Conservation (phyloP, 208 protist genomes). For the Trypanosoma theileri region DNA sequence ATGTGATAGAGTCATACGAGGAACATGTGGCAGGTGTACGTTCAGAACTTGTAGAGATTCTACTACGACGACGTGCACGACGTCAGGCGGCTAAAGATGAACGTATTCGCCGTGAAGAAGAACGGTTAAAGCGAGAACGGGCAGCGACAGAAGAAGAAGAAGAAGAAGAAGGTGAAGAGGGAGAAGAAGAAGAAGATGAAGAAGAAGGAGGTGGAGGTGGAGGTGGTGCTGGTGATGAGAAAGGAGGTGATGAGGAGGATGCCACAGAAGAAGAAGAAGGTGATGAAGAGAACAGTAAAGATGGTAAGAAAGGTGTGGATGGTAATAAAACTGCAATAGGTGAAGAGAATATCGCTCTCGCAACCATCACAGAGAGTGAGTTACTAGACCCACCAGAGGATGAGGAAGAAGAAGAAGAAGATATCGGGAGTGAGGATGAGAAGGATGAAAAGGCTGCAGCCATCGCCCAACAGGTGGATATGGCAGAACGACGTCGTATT, state of each 20-base stretch:
- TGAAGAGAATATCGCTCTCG: neutral
- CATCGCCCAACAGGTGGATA: constrained; percentile 34
- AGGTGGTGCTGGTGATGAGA: constrained; percentile 19
- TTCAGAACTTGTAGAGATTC: constrained; percentile 45
- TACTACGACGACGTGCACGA: constrained; percentile 57
- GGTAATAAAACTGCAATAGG: constrained; percentile 2
- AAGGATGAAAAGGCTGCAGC: constrained; percentile 42
- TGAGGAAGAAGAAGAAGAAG: constrained; percentile 39
- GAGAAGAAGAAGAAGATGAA: constrained; percentile 33
- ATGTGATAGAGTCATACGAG: constrained; percentile 52
- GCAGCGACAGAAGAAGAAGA: constrained; percentile 19
- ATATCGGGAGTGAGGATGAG: constrained; percentile 39
- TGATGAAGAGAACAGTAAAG: constrained; percentile 26
- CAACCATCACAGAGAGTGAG: constrained; percentile 6
- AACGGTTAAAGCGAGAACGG: constrained; percentile 8
- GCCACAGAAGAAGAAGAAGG: constrained; percentile 11
- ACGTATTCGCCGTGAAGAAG: constrained; percentile 19
- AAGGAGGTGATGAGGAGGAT: constrained; percentile 11
- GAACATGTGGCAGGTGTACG: constrained; percentile 46
- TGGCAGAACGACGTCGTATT: constrained; percentile 60
- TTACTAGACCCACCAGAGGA: constrained; percentile 15
- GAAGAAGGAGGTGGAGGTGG: constrained; percentile 21
- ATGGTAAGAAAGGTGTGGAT: constrained; percentile 29
- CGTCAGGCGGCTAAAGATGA: constrained; percentile 38
- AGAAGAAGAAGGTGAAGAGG: constrained; percentile 20